Percentiles rank a stretch among this genome's conserved stretches.
These are phyloP conservation scores for Jaapia argillacea DNA, from an alignment of 768 basidiomycete species.

Conservation along the genomic window DNA sequence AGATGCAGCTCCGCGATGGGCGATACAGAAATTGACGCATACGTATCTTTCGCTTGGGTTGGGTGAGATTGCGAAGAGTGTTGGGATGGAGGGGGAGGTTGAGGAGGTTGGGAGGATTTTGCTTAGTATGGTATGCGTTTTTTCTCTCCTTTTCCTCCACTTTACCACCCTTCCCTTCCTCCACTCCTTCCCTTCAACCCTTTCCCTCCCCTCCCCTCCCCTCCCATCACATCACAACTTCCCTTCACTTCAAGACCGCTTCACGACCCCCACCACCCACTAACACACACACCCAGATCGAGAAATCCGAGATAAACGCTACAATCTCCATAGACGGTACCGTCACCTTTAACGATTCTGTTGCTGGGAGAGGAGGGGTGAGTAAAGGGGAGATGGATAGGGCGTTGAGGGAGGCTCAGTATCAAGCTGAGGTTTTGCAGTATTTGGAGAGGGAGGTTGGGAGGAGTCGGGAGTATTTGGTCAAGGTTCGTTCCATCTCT, in stretches of 20 bases:
- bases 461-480: constrained; percentile 61
- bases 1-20: constrained; percentile 65
- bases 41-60: constrained; percentile 77
- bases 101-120: constrained; percentile 50
- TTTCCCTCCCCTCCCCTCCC: constrained; percentile 1
- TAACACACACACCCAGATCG: constrained; percentile 39
- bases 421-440: constrained; percentile 37
- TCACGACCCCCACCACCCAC: neutral
- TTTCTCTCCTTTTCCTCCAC: neutral
- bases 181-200: neutral
- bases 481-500: constrained; percentile 39
- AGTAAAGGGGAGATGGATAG: constrained; percentile 52
- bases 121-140: constrained; percentile 56
- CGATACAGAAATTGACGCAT: constrained; percentile 67
- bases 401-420: constrained; percentile 44
- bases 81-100: constrained; percentile 34
- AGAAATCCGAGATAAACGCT: constrained; percentile 58
- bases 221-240: neutral
- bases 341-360: constrained; percentile 57
- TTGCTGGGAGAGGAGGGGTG: constrained; percentile 24
- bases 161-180: neutral
- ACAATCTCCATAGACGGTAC: constrained; percentile 57
- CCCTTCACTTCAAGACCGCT: neutral
- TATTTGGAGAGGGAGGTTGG: constrained; percentile 46
- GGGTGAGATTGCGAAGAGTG: constrained; percentile 53